Percentiles rank a stretch among this genome's conserved stretches.
phyloP scores from a whole-genome alignment of 2,329 filamentous ascomycete genomes.

The Peltaster fructicola region DNA sequence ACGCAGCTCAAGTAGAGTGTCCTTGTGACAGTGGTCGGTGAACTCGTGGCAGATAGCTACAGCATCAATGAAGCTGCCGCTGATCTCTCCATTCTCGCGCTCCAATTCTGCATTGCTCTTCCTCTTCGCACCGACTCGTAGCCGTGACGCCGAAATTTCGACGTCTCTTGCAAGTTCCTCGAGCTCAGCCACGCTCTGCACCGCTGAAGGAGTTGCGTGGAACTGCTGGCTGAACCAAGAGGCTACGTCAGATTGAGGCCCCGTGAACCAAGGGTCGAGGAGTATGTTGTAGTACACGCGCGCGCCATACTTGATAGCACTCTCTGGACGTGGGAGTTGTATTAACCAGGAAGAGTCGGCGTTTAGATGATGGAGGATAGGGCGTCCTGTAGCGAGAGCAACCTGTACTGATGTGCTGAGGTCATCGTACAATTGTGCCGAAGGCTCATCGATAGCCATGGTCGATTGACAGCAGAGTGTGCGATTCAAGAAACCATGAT shows the following conservation, averaged over 20 bases:
- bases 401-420: too few species aligned
- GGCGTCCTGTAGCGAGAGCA: too few species aligned
- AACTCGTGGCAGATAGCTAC: conserved; percentile 49
- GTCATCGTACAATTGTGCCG: too few species aligned
- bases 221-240: conserved; percentile 49
- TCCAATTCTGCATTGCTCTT: conserved; percentile 4
- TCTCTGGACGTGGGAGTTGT: conserved; percentile 40
- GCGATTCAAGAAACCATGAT: too few species aligned
- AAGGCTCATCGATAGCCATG: background rate
- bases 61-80: conserved; percentile 32
- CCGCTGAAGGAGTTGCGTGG: conserved; percentile 37
- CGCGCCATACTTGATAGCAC: conserved; percentile 23
- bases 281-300: conserved; percentile 45
- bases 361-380: conserved; percentile 46
- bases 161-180: conserved; percentile 33
- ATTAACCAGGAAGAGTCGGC: conserved; percentile 51
- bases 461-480: background rate
- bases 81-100: conserved; percentile 1
- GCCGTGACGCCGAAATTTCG: conserved; percentile 25
- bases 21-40: conserved; percentile 48
- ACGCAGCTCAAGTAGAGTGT: conserved; percentile 40
- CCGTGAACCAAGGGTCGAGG: conserved; percentile 47
- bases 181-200: conserved; percentile 38
- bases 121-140: conserved; percentile 9
- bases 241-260: conserved; percentile 45